Evolutionary conservation across 2,329 filamentous ascomycete genomes (phyloP).

Genomic region (Alternaria longipes): DNA sequence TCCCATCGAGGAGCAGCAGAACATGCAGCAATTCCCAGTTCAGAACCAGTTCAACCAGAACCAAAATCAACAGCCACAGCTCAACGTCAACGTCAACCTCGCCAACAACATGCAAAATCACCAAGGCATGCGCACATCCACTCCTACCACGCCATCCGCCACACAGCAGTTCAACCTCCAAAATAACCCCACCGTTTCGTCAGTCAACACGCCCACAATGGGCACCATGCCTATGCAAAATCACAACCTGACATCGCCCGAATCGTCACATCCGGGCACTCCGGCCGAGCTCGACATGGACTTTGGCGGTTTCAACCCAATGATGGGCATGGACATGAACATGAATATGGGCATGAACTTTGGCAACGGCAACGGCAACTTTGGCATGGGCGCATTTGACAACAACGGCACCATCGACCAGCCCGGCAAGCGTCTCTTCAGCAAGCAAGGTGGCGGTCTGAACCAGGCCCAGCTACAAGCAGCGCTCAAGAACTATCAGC

Average conservation of each 20-base stretch:
- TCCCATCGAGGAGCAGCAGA: conserved; percentile 74
- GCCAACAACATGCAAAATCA: conserved; percentile 73
- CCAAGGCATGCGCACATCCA: conserved; percentile 83
- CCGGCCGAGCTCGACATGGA: conserved; percentile 80
- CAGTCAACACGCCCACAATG: conserved; percentile 93
- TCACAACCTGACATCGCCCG: conserved; percentile 67
- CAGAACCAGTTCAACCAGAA: conserved; percentile 64
- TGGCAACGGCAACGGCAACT: conserved; percentile 43
- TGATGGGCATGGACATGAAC: conserved; percentile 45
- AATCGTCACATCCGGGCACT: conserved; percentile 74
- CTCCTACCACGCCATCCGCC: conserved; percentile 83
- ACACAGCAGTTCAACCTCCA: conserved; percentile 75
- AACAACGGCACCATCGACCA: conserved; percentile 76
- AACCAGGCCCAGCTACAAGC: conserved; percentile 75
- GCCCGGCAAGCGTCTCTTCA: conserved; percentile 92
- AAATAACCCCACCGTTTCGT: conserved; percentile 95
- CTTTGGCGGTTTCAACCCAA: conserved; percentile 58
- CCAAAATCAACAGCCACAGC: conserved; percentile 69
- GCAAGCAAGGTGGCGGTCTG: conserved; percentile 77
- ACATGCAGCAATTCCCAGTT: conserved; percentile 60
- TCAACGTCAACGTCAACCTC: conserved; percentile 85
- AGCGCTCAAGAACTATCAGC: conserved; percentile 78
- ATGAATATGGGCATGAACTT: conserved; percentile 49
- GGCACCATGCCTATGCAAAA: conserved; percentile 76
- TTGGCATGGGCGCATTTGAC: conserved; percentile 54